A percentile compares a stretch with the other conserved stretches of the same genome.
phyloP scores from a whole-genome alignment of 2,329 filamentous ascomycete genomes.

The Phialophora verrucosa region DNA sequence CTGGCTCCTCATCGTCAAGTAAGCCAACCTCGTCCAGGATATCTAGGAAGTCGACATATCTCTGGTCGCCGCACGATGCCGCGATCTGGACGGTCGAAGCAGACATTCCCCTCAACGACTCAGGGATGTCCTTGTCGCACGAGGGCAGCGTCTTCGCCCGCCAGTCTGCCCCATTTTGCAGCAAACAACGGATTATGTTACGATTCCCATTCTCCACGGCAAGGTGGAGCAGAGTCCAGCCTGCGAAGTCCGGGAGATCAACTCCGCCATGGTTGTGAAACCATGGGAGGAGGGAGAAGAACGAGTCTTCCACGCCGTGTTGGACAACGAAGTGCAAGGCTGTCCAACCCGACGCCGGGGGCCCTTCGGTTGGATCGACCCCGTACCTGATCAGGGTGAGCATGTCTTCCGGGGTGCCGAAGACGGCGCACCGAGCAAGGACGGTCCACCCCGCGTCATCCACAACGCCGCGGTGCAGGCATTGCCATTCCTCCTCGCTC shows the following conservation, averaged over 20 bases:
- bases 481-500: not conserved
- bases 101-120: not conserved
- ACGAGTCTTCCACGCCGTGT: not conserved
- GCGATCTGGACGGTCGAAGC: slow-evolving; percentile 8
- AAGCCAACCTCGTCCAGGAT: not conserved
- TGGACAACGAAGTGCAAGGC: not conserved
- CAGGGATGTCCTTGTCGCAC: slow-evolving; percentile 5
- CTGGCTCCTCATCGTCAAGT: not conserved
- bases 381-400: slow-evolving; percentile 5
- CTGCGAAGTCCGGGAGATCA: not conserved
- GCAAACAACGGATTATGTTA: not conserved
- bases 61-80: not conserved
- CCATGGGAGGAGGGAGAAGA: slow-evolving; percentile 1
- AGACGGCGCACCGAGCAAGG: slow-evolving; percentile 8
- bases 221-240: slow-evolving; percentile 8
- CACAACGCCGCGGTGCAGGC: slow-evolving; percentile 6
- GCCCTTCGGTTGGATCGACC: not conserved
- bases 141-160: slow-evolving; percentile 7
- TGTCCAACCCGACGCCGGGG: not conserved
- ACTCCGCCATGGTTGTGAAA: not conserved
- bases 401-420: not conserved
- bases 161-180: slow-evolving; percentile 9
- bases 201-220: not conserved
- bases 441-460: slow-evolving; percentile 1
- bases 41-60: slow-evolving; percentile 11